These are phyloP conservation scores for Diaporthe aspalathi DNA, from an alignment of 2,329 filamentous ascomycete genomes.

Conservation along the genomic window DNA sequence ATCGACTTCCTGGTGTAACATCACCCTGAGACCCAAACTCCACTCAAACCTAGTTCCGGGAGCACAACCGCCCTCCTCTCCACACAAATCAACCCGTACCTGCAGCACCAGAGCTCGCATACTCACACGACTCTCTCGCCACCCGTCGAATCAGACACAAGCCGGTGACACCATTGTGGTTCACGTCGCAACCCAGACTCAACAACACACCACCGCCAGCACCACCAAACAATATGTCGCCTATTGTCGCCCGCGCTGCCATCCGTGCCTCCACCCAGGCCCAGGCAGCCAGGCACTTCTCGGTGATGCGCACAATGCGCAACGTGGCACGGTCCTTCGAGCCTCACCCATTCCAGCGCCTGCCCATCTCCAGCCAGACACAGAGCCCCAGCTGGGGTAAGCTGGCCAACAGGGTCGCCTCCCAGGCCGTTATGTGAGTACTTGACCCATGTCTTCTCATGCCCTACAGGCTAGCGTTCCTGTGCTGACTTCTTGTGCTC, in stretches of 20 bases:
- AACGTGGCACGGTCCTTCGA: conserved; percentile 52
- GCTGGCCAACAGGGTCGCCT: conserved; percentile 48
- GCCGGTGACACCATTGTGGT: conserved; percentile 38
- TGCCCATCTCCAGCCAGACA: conserved; percentile 46
- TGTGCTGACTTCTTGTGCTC: not conserved
- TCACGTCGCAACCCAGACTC: conserved; percentile 24
- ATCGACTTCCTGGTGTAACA: not conserved
- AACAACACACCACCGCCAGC: conserved; percentile 27
- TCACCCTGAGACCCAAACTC: conserved; percentile 6
- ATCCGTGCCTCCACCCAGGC: conserved; percentile 46
- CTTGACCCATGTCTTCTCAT: not conserved
- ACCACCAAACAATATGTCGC: conserved; percentile 48
- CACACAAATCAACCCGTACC: conserved; percentile 26
- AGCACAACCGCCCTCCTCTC: conserved; percentile 1
- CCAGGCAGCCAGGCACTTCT: conserved; percentile 47
- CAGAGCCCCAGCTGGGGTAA: conserved; percentile 53
- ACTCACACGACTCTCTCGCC: conserved; percentile 31
- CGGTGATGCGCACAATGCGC: conserved; percentile 50
- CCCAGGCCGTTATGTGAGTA: conserved; percentile 51
- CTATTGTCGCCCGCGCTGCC: conserved; percentile 50
- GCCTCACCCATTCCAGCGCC: conserved; percentile 52
- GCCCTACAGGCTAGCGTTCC: not conserved
- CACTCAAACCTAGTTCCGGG: conserved; percentile 11
- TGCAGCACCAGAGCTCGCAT: conserved; percentile 25
- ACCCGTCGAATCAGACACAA: conserved; percentile 38